Evolutionary conservation across 2,329 filamentous ascomycete species (phyloP), one percentile per base, ranked within the genome.

Genomic region (Bipolaris victoriae): DNA sequence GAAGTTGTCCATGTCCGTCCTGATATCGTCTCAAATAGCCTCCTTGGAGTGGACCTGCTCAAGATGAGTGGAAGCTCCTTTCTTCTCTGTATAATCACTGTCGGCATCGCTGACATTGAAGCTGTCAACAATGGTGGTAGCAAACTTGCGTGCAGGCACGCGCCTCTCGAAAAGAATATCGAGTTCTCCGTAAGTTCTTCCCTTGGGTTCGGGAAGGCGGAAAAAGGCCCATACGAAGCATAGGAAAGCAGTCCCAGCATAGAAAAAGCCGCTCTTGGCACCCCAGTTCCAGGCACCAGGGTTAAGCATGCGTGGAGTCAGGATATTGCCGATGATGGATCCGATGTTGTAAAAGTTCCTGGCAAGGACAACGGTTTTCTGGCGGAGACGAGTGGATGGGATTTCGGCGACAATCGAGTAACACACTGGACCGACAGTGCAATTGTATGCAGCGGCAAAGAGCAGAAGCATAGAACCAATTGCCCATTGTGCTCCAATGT

Each of bases 311-410:
- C 71, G 69, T 5, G 71, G 72, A 2, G 72, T 76, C 26, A 76
- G 62, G 33, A 76, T 59, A 36, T 88, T 89, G 73, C 87, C 90
- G 65, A 96, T 78, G 66, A 96, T 95, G 57, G 86, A 88, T 37
- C 92, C 90, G 41, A 96, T 80, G 68, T 95, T 93, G 81, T 80
- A 83, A 31, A 91, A 80, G 65, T 91, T 90, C 49, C 92, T 87
- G 1, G 90, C 92, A 3, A 96, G 83, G 2, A 95, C 92, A 43
- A 96, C 90, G 0, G 92, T 96, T 82, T 97, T 97, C 78, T 95
- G 92, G 72, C 94, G 90, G 39, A 97, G 83, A 11, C 92, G 86
- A 10, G 90, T 87, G 0, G 91, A 92, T 0, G 91, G 92, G 33
- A 97, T 78, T 75, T 97, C 92, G 1, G 90, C 86, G 6, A 96